Base-by-base conservation (phyloP, 805 yeast genomes). In the Wickerhamomyces queroliae region DNA sequence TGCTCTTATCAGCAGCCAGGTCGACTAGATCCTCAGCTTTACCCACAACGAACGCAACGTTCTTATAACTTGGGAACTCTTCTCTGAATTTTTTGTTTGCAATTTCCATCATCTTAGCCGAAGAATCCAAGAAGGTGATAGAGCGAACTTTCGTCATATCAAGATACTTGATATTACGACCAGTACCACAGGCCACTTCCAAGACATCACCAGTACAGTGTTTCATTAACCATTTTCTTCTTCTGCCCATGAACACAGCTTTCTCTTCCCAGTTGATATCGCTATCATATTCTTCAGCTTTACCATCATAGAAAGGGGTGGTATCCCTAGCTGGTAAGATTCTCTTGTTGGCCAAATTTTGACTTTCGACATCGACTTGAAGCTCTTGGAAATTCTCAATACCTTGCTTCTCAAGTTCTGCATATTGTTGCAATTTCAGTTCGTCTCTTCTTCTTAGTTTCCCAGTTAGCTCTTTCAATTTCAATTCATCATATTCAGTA, bases 171-270 rank as follows among this genome's bases (percentile, higher is more conserved):
- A 91, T 74, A 57, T 93, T 93, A 61, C 98, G 74, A 7, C 99
- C 98, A 0, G 99, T 93, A 42, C 99, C 99, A 56, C 95, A 86
- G 0, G 97, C 83, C 10, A 91, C 93, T 61, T 93, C 99, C 41
- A 93, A 65, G 2, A 89, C 96, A 56, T 93, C 96, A 18, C 99
- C 99, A 42, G 69, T 65, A 36, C 82, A 74, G 45, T 83, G 84
- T 27, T 68, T 74, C 89, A 85, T 84, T 34, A 84, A 59, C 85
- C 93, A 82, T 50, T 78, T 79, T 52, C 96, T 72, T 62, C 84
- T 71, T 52, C 68, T 70, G 41, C 81, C 71, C 67, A 70, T 59
- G 30, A 64, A 49, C 33, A 70, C 63, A 49, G 64, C 52, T 39
- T 55, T 61, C 48, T 70, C 74, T 69, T 80, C 64, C 67, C 64